Evolutionary conservation across 2,329 filamentous ascomycete species (phyloP), one percentile per base, ranked within the genome.

Genomic region (Camillea tinctor): DNA sequence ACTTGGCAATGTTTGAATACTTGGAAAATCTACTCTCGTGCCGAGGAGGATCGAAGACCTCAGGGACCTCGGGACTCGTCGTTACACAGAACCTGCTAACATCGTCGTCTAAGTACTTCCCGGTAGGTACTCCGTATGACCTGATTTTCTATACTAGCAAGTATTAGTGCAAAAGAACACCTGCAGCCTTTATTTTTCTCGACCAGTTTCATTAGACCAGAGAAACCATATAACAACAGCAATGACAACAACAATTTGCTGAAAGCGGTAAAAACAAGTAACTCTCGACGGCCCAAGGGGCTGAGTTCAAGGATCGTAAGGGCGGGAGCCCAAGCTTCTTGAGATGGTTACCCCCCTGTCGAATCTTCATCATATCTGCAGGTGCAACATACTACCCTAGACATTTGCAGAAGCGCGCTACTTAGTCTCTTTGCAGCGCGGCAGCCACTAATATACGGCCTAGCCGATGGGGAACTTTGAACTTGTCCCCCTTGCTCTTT

Each of bases 401-500:
- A 11, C 26, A 30, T 30, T 30, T 30, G 26, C 26, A 30, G 26
- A 13, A 6, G 26, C 26, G 13, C 26, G 6, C 26, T 44, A 30
- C 26, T 11, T 44, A 44, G 6, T n/a, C 36, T 44, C 36, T 44
- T 44, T n/a, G n/a, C 36, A 44, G 36, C 36, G n/a, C 36, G 36
- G 7, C 36, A 44, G 13, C 36, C 36, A 44, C 50, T 19, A 8
- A 48, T 20, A 23, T 1, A 30, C 26, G 26, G 26, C 26, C 26
- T 30, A 30, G 2, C 26, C 26, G 26, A 30, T 30, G 26, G 7
- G 26, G 26, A 30, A 9, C 26, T 9, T 30, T n/a, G n/a, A n/a
- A n/a, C n/a, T n/a, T n/a, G n/a, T 30, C 26, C 58, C 56, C 52
- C 55, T 57, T 60, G 52, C 52, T 44, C 26, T 36, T 57, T 57